Evolutionary conservation across 495 filamentous ascomycete species (phyloP), one percentile per base, ranked within the genome.

Genomic region (Tuber aestivum): DNA sequence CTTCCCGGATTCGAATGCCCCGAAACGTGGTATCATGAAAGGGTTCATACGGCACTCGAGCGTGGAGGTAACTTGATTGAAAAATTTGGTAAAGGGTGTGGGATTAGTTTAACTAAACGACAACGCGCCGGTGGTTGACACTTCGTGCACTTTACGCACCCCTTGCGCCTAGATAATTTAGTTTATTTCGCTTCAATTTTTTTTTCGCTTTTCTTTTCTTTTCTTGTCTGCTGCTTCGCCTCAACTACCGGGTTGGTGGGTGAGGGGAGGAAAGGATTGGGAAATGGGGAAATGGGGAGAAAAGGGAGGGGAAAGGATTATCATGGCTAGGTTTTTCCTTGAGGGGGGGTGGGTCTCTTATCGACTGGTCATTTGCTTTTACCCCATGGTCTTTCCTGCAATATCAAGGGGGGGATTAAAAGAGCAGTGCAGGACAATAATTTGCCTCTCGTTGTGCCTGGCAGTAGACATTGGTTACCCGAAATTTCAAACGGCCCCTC

Each of bases 71-170:
- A 65, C 56, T 35, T 65, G 16, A 35, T 35, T 65, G 50, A 27
- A 61, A 32, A 61, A 16, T 61, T 32, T 61, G 50, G 56, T 65
- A 35, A 65, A 65, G 14, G 27, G 12, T 65, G 27, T 65, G 56
- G 27, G 56, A 65, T 65, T 65, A 65, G 56, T 65, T 65, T 65
- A 65, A 65, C 56, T 14, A 65, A 35, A 65, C 56, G 56, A 65
- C 56, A 9, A 65, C 27, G 50, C 50, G 56, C 32, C 32, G 56
- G 56, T 61, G 3, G 14, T 65, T 35, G 56, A 65, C 56, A 65
- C 27, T 65, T 65, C 27, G 56, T 65, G 56, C 56, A 65, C 56
- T 65, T 65, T 65, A 65, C 56, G n/a, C 56, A 65, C 56, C 56
- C 56, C 56, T 65, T 65, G 56, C 56, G 56, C 56, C 56, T 35